Percentiles rank a stretch among this genome's conserved stretches.
phyloP scores from a whole-genome alignment of 2,329 filamentous ascomycete species.

The Fusarium dlaminii region DNA sequence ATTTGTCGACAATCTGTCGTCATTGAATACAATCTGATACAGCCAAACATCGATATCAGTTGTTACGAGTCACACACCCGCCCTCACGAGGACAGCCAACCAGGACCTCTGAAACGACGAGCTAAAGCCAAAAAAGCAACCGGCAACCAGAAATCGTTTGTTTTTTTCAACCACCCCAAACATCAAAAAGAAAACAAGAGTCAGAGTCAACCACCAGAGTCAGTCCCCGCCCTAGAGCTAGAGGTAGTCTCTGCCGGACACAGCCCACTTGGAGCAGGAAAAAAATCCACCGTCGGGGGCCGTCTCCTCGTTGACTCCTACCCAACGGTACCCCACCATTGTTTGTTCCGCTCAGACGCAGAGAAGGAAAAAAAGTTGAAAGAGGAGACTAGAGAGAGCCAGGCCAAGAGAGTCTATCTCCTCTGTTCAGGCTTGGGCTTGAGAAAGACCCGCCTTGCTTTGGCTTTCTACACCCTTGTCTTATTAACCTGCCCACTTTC shows the following conservation, averaged over 20 bases:
- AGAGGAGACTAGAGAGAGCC: not conserved
- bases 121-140: conserved; percentile 24
- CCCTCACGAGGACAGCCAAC: conserved; percentile 30
- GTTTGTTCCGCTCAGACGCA: conserved; percentile 24
- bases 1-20: not conserved
- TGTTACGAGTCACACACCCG: conserved; percentile 33
- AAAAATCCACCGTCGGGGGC: conserved; percentile 18
- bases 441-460: conserved; percentile 19
- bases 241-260: conserved; percentile 5
- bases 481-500: conserved; percentile 17
- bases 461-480: conserved; percentile 27
- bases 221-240: conserved; percentile 5
- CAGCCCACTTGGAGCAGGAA: conserved; percentile 28
- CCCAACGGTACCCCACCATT: conserved; percentile 31
- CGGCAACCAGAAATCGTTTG: conserved; percentile 20
- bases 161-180: conserved; percentile 19
- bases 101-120: conserved; percentile 11
- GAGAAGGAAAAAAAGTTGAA: conserved; percentile 27
- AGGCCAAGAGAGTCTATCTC: conserved; percentile 2
- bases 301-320: conserved; percentile 28
- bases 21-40: conserved; percentile 3
- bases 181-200: conserved; percentile 34
- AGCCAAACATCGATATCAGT: conserved; percentile 15
- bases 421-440: conserved; percentile 1
- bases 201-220: conserved; percentile 10